Percentiles rank a stretch among this genome's conserved stretches.
Evolutionary conservation across 768 basidiomycete genomes (phyloP).

Genomic region (Leccinum disarticulatum): DNA sequence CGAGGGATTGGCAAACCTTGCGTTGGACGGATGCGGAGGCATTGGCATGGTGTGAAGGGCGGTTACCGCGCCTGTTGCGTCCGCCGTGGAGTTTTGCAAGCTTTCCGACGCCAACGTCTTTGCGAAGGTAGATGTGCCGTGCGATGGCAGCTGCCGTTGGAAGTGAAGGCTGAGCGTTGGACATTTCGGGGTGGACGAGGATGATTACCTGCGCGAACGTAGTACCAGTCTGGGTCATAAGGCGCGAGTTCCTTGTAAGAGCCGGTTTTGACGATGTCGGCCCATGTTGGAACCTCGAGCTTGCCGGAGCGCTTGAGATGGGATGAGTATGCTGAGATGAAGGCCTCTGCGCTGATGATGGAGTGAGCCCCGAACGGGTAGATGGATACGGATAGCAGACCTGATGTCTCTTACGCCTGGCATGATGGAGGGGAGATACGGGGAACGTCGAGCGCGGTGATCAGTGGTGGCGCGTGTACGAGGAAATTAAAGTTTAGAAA

Average conservation of each 20-base stretch:
- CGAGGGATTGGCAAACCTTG: slow-evolving; percentile 93
- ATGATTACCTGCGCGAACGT: slow-evolving; percentile 90
- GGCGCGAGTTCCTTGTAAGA: slow-evolving; percentile 97
- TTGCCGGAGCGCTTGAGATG: slow-evolving; percentile 98
- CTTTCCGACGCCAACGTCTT: slow-evolving; percentile 92
- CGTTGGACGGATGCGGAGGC: slow-evolving; percentile 88
- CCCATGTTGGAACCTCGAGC: slow-evolving; percentile 98
- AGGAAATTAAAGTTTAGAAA: slow-evolving; percentile 31
- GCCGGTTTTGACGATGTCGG: slow-evolving; percentile 98
- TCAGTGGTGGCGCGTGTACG: slow-evolving; percentile 44
- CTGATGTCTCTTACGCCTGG: slow-evolving; percentile 83
- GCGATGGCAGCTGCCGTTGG: slow-evolving; percentile 77
- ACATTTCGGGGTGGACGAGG: not conserved
- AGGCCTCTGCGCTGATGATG: slow-evolving; percentile 76
- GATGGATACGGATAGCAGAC: slow-evolving; percentile 33
- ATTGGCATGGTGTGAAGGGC: slow-evolving; percentile 91
- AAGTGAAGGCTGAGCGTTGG: not conserved
- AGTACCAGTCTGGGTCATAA: slow-evolving; percentile 99
- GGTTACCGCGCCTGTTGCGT: slow-evolving; percentile 92
- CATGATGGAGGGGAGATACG: slow-evolving; percentile 53
- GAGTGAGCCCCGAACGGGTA: slow-evolving; percentile 17
- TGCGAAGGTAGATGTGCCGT: slow-evolving; percentile 99
- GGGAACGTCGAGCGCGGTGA: slow-evolving; percentile 47
- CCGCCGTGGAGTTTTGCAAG: slow-evolving; percentile 96
- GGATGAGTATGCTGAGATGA: slow-evolving; percentile 92